These are phyloP conservation scores for Torrubiella hemipterigena DNA, from an alignment of 2,329 filamentous ascomycete species.

Conservation along the genomic window DNA sequence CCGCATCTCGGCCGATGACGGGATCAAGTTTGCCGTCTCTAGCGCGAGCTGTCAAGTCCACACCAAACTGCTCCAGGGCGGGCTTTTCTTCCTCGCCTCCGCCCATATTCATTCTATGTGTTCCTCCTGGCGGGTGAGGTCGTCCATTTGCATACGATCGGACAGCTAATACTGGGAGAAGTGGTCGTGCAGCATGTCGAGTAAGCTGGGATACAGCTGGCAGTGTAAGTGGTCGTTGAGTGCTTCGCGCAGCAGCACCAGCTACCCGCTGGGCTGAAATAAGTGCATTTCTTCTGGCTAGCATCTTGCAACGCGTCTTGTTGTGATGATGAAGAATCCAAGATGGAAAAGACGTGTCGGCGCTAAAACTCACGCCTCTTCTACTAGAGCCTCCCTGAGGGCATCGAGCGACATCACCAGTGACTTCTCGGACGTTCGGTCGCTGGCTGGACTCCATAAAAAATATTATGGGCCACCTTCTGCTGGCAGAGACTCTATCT, in stretches of 20 bases:
- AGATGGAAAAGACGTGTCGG: too few relatives aligned
- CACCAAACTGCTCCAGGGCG: slow-evolving; percentile 79
- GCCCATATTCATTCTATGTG: slow-evolving; percentile 84
- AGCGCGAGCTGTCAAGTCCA: slow-evolving; percentile 79
- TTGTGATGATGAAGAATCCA: too few relatives aligned
- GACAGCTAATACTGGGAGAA: slow-evolving; percentile 26
- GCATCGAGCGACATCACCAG: too few relatives aligned
- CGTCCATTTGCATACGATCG: slow-evolving; percentile 57
- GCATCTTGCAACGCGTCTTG: too few relatives aligned
- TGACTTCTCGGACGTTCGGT: slow-evolving; percentile 31
- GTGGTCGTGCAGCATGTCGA: slow-evolving; percentile 8
- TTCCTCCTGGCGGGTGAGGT: slow-evolving; percentile 81
- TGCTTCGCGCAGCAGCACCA: slow-evolving; percentile 17
- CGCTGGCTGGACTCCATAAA: neutral
- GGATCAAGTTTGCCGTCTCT: slow-evolving; percentile 87
- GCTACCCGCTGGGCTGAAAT: slow-evolving; percentile 24
- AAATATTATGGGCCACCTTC: neutral
- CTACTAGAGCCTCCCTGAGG: too few relatives aligned
- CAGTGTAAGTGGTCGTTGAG: slow-evolving; percentile 16
- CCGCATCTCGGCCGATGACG: slow-evolving; percentile 82
- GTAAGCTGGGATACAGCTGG: slow-evolving; percentile 7
- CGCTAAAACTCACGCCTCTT: too few relatives aligned
- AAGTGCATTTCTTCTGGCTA: slow-evolving; percentile 27
- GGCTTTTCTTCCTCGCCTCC: slow-evolving; percentile 64
- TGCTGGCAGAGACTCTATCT: slow-evolving; percentile 8